Evolutionary conservation across 139 green algal species (phyloP).

Genomic region (Chlamydomonas asymmetrica): DNA sequence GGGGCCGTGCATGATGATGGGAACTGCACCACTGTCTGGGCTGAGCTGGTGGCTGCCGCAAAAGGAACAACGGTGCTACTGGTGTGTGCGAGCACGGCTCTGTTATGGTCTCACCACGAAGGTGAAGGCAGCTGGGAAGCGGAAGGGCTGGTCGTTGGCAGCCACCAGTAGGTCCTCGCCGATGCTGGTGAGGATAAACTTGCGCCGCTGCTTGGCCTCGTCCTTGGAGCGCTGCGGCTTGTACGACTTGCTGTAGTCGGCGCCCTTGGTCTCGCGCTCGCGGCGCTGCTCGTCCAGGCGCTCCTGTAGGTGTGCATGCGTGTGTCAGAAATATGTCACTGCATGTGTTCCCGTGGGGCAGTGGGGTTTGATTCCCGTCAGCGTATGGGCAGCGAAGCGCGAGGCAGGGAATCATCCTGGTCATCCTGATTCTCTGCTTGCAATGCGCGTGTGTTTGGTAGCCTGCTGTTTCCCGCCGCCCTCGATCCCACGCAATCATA

Average conservation of each 20-base stretch:
- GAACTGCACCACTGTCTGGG: no score
- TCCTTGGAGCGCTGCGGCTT: constrained; percentile 87
- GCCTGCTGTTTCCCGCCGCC: not conserved
- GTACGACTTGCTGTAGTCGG: constrained; percentile 71
- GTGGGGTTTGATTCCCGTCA: no score
- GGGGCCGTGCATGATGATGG: no score
- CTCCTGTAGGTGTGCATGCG: constrained; percentile 25
- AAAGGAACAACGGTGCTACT: no score
- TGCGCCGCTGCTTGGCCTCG: constrained; percentile 70
- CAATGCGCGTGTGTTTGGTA: not conserved
- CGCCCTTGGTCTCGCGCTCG: constrained; percentile 46
- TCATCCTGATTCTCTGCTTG: no score
- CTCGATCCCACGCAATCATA: no score
- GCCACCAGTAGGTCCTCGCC: constrained; percentile 96
- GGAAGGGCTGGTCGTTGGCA: constrained; percentile 95
- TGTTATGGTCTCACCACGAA: constrained; percentile 80
- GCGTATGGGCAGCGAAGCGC: no score
- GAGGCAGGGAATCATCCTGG: no score
- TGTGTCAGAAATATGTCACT: no score
- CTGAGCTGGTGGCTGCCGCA: no score
- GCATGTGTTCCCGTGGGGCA: no score
- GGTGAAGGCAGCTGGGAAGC: constrained; percentile 98
- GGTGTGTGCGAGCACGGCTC: no score
- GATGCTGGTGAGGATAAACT: constrained; percentile 89
- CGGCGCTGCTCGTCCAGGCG: constrained; percentile 54